Evolutionary conservation across 345 rosid species (phyloP), one percentile per base, ranked within the genome.

Genomic region (Salix suchowensis): DNA sequence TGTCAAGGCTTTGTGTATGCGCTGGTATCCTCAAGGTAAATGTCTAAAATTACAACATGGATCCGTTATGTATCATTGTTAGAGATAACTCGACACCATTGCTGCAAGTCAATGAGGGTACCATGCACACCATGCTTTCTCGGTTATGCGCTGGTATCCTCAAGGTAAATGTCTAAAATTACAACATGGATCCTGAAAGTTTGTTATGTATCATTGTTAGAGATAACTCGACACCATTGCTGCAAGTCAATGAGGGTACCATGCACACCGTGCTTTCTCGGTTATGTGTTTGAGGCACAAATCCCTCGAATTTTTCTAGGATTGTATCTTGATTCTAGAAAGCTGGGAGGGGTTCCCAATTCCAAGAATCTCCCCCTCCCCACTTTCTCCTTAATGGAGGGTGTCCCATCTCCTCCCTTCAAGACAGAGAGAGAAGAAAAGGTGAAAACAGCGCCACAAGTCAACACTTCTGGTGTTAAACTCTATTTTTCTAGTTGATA

Each of bases 1-100:
- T 67, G 79, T 94, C 73, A 91, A 82, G 77, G 88, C 92, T 81
- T 84, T 94, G 82, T 92, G 97, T 77, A 19, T 62, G 50, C 91
- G 98, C 69, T 94, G 97, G 96, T 88, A 77, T 77, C 96, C 96
- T 9, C 80, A 24, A 86, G 97, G 97, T 91, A 87, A 84, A 55
- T 37, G 5, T 76, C 28, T 70, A 11, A 30, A 39, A 58, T 71
- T 44, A 65, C 18, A 18, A 64, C 10, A 9, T 73, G n/a, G 5
- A 58, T 54, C 36, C 62, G 39, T 36, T 28, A 6, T 73, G 36
- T 54, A 8, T n/a, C 28, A 6, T 46, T 48, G 11, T 70, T 18
- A 24, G 62, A 19, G 58, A 32, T 5, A 7, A 18, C 11, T 28
- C 6, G 21, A 54, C 2, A 18, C n/a, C 26, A 71, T 54, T 4